Percentiles rank a stretch among this genome's conserved stretches.
Conservation (phyloP, 164 flowering plant species). For the Aristolochia fimbriata region DNA sequence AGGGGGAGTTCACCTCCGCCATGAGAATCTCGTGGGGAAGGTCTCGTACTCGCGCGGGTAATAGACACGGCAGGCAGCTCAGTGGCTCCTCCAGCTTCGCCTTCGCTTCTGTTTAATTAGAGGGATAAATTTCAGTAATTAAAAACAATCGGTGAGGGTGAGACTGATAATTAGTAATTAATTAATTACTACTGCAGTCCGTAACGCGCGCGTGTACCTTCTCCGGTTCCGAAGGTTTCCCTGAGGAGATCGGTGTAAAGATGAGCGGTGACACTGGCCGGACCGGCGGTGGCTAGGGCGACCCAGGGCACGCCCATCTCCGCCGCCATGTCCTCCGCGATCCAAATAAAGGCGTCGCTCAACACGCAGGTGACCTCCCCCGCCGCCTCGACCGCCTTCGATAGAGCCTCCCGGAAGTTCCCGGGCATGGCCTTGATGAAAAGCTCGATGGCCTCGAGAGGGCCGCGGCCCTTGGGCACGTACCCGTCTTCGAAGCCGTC, state of each 20-base stretch:
- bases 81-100: constrained; percentile 4
- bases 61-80: constrained; percentile 27
- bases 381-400: constrained; percentile 11
- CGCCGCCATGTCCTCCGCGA: constrained; percentile 27
- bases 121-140: not conserved
- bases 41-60: constrained; percentile 19
- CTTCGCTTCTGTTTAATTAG: not conserved
- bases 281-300: constrained; percentile 24
- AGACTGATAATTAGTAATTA: no score
- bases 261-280: constrained; percentile 17
- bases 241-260: constrained; percentile 21
- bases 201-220: constrained; percentile 1
- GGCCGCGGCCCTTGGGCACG: constrained; percentile 2
- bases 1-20: constrained; percentile 25
- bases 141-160: no score
- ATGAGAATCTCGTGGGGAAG: constrained; percentile 31
- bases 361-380: constrained; percentile 24
- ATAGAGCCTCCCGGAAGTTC: constrained; percentile 9
- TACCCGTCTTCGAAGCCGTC: constrained; percentile 25
- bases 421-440: constrained; percentile 28
- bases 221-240: not conserved
- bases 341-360: constrained; percentile 30
- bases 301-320: constrained; percentile 35
- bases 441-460: constrained; percentile 13
- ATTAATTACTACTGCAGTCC: no score